Conservation (phyloP, 805 yeast species). For the Suhomyces sp. region DNA sequence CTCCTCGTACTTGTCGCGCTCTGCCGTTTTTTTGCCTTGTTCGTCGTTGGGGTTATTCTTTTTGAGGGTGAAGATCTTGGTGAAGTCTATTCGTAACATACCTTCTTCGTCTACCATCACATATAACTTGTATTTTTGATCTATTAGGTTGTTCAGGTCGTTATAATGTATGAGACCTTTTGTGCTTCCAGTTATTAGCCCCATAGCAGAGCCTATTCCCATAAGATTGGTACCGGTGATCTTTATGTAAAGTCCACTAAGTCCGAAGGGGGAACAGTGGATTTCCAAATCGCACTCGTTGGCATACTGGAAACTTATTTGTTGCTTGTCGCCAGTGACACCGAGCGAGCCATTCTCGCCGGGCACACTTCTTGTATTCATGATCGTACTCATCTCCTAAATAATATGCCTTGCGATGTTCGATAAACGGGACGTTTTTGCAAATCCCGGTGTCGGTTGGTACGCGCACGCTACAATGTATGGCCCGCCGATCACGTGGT, state of each 20-base stretch:
- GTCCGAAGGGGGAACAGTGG: constrained; percentile 57
- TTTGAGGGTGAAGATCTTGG: constrained; percentile 38
- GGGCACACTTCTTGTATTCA: neutral
- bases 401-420: neutral
- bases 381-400: neutral
- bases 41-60: constrained; percentile 5
- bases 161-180: constrained; percentile 50
- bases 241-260: constrained; percentile 49
- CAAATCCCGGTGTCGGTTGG: neutral
- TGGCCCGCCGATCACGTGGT: neutral
- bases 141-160: constrained; percentile 43
- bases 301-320: constrained; percentile 39
- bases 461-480: neutral
- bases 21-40: constrained; percentile 15
- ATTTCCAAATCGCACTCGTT: constrained; percentile 52
- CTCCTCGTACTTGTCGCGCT: constrained; percentile 32
- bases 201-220: constrained; percentile 58
- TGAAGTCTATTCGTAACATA: constrained; percentile 48
- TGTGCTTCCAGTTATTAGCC: constrained; percentile 51
- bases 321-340: constrained; percentile 4
- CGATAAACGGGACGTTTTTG: neutral
- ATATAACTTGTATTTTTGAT: constrained; percentile 48
- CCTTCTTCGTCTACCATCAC: constrained; percentile 48
- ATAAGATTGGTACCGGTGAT: constrained; percentile 47
- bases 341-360: neutral